Percentiles rank a stretch among this genome's conserved stretches.
Evolutionary conservation across 1,284 basidiomycete species (phyloP).

Genomic region (Boletus hoseneyae): DNA sequence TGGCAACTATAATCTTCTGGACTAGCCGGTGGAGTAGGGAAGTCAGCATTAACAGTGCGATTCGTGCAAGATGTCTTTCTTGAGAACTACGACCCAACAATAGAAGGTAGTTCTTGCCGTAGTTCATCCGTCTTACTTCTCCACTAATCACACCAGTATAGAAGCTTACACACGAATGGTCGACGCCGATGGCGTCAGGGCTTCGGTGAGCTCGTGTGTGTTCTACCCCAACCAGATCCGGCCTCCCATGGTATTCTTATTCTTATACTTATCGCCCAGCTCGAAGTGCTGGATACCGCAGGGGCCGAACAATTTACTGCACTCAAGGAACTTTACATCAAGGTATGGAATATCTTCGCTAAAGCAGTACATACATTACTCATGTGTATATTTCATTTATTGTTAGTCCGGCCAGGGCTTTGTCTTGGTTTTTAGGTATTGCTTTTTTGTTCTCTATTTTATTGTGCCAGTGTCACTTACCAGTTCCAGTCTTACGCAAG

Average conservation of each 20-base stretch:
- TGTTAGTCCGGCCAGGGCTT: constrained; percentile 70
- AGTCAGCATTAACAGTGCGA: constrained; percentile 74
- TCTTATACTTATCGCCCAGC: constrained; percentile 38
- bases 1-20: constrained; percentile 7
- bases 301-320: constrained; percentile 85
- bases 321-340: constrained; percentile 76
- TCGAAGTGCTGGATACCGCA: constrained; percentile 87
- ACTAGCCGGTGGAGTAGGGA: constrained; percentile 78
- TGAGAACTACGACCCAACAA: constrained; percentile 78
- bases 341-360: constrained; percentile 39
- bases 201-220: constrained; percentile 44
- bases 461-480: constrained; percentile 14
- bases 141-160: constrained; percentile 8
- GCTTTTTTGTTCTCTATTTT: background rate
- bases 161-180: constrained; percentile 53
- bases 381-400: constrained; percentile 5
- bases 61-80: constrained; percentile 74
- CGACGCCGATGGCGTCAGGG: constrained; percentile 57
- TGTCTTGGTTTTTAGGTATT: constrained; percentile 77
- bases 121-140: background rate
- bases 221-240: constrained; percentile 11
- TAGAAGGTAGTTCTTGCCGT: constrained; percentile 55
- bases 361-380: background rate
- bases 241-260: constrained; percentile 12
- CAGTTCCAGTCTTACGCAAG: constrained; percentile 62